A percentile compares a stretch with the other conserved stretches of the same genome.
Evolutionary conservation across 2,329 filamentous ascomycete species (phyloP).

Genomic region (Ascochyta viciae-villosae): DNA sequence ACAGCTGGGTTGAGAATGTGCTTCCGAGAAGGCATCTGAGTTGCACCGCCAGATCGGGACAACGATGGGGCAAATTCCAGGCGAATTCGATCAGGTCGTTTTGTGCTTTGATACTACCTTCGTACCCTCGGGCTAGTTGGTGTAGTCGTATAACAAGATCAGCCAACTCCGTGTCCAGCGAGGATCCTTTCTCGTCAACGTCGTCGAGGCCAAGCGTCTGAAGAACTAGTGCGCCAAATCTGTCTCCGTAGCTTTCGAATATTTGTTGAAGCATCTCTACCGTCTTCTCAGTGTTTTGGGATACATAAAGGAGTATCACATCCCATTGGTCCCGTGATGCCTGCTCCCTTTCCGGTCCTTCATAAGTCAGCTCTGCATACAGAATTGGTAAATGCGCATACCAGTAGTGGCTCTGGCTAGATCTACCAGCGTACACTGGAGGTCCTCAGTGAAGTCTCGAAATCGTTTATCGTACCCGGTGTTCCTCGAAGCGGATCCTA

Average conservation of each 20-base stretch:
- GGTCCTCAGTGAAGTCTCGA: background rate
- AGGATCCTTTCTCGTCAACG: background rate
- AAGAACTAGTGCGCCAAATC: constrained; percentile 3
- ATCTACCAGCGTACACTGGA: background rate
- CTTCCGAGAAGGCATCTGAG: constrained; percentile 14
- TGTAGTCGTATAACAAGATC: constrained; percentile 3
- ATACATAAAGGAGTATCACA: background rate
- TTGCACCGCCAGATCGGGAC: background rate
- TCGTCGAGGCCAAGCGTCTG: constrained; percentile 13
- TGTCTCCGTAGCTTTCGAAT: background rate
- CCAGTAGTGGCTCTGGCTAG: background rate
- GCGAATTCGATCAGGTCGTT: constrained; percentile 1
- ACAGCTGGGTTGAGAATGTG: constrained; percentile 14
- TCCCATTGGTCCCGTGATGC: constrained; percentile 2
- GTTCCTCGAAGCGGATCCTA: background rate
- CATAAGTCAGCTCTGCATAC: background rate
- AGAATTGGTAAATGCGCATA: background rate
- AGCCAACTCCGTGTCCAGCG: constrained; percentile 10
- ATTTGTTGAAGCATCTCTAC: background rate
- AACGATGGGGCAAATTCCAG: background rate
- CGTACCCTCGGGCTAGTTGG: background rate
- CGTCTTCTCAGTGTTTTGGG: background rate
- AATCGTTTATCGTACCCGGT: background rate
- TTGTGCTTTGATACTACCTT: background rate
- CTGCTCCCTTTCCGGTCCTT: background rate